Percentiles rank a stretch among this genome's conserved stretches.
phyloP scores from a whole-genome alignment of 495 filamentous ascomycete species.

The Aspergillus panamensis region DNA sequence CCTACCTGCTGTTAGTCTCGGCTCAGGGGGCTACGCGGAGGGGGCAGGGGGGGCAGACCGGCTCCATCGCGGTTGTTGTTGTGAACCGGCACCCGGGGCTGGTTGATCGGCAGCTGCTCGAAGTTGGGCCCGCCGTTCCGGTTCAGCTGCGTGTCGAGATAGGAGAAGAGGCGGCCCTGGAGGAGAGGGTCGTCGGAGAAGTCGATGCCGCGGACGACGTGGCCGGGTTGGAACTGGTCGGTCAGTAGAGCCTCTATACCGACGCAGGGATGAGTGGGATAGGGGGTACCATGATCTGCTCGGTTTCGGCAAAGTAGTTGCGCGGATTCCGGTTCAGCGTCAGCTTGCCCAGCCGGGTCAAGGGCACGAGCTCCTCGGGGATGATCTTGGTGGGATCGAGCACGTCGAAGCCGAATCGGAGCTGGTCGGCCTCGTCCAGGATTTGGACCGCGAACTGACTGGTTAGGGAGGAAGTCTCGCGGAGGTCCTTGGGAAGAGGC shows the following conservation, averaged over 20 bases:
- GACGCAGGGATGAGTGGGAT: slow-evolving; percentile 1
- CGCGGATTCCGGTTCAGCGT: slow-evolving; percentile 65
- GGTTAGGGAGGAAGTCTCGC: too few species aligned
- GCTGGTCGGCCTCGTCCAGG: slow-evolving; percentile 62
- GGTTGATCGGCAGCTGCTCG: slow-evolving; percentile 73
- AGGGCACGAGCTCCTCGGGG: slow-evolving; percentile 66
- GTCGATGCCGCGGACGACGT: slow-evolving; percentile 67
- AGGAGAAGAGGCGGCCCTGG: slow-evolving; percentile 70
- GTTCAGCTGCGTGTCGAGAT: slow-evolving; percentile 73
- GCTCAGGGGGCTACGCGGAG: too few species aligned
- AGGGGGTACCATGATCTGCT: slow-evolving; percentile 59
- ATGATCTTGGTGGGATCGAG: slow-evolving; percentile 75
- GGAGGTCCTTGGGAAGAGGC: slow-evolving; percentile 5
- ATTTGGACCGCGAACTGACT: slow-evolving; percentile 63
- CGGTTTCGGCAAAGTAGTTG: slow-evolving; percentile 79
- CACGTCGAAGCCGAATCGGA: slow-evolving; percentile 67
- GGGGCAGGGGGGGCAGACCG: slow-evolving; percentile 3
- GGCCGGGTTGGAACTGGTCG: slow-evolving; percentile 60
- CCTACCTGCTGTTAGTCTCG: neutral
- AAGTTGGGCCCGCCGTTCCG: slow-evolving; percentile 72
- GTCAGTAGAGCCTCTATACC: slow-evolving; percentile 37
- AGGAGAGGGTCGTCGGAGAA: slow-evolving; percentile 72
- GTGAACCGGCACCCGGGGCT: slow-evolving; percentile 58
- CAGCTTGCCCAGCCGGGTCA: slow-evolving; percentile 63
- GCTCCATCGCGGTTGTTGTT: slow-evolving; percentile 65